A percentile compares a stretch with the other conserved stretches of the same genome.
phyloP scores from a whole-genome alignment of 2,329 filamentous ascomycete genomes.

The Penicillium crustosum region DNA sequence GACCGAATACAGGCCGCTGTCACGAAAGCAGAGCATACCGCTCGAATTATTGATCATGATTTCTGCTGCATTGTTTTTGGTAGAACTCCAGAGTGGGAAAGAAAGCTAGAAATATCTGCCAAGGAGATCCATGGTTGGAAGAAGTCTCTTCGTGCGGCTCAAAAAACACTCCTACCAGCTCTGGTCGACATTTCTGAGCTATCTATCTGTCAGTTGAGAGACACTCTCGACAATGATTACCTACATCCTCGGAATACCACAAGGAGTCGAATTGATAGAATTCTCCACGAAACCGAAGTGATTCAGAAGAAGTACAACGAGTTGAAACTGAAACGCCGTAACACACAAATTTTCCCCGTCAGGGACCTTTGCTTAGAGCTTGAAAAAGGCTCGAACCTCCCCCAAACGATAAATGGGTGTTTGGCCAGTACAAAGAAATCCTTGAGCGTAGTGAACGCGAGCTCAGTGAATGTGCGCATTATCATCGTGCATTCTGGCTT shows the following conservation, averaged over 20 bases:
- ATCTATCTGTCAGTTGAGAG: not conserved
- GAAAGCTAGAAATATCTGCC: not conserved
- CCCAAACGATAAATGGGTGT: not conserved
- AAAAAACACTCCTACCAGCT: not conserved
- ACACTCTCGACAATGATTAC: constrained; percentile 14
- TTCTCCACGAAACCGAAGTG: constrained; percentile 7
- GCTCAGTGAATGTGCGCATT: not conserved
- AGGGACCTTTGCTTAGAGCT: not conserved
- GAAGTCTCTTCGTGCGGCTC: not conserved
- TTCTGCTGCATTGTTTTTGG: constrained; percentile 4
- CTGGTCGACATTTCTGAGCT: not conserved
- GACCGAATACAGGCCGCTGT: not conserved
- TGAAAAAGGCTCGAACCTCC: not conserved
- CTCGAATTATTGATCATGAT: constrained; percentile 1
- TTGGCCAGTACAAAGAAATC: not conserved
- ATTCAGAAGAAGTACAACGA: constrained; percentile 8
- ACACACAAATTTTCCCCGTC: not conserved
- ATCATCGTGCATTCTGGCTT: not conserved
- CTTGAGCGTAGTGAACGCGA: not conserved
- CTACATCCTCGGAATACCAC: constrained; percentile 19
- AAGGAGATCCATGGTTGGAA: not conserved
- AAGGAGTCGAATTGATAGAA: constrained; percentile 20
- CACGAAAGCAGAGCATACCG: not conserved
- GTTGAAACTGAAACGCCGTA: not conserved
- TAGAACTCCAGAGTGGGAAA: not conserved